A percentile compares a stretch with the other conserved stretches of the same genome.
These are phyloP conservation scores for Macrolepiota fuliginosa DNA, from an alignment of 768 basidiomycete genomes.

Conservation along the genomic window DNA sequence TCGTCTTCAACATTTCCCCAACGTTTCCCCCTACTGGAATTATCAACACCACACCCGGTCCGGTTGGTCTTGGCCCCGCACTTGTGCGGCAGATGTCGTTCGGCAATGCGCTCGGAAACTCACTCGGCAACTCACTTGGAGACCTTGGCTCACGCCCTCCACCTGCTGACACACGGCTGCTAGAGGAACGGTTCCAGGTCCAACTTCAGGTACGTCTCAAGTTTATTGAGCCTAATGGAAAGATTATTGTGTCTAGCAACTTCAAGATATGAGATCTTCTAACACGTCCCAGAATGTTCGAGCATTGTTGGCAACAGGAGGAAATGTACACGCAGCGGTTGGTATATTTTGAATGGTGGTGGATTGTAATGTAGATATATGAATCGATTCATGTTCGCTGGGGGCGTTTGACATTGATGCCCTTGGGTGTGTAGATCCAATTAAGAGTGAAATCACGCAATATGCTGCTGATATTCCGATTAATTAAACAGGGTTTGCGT, in stretches of 20 bases:
- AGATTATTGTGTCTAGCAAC: slow-evolving; percentile 51
- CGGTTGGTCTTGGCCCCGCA: slow-evolving; percentile 35
- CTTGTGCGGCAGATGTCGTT: slow-evolving; percentile 43
- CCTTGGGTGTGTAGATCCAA: no score
- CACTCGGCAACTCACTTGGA: slow-evolving; percentile 22
- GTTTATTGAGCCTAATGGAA: neutral
- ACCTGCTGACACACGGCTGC: slow-evolving; percentile 68
- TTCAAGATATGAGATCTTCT: slow-evolving; percentile 93
- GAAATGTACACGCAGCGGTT: slow-evolving; percentile 88
- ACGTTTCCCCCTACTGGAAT: slow-evolving; percentile 15
- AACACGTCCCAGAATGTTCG: slow-evolving; percentile 89
- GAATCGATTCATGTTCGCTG: neutral
- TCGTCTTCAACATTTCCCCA: slow-evolving; percentile 21
- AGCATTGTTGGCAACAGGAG: slow-evolving; percentile 88
- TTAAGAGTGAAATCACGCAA: no score
- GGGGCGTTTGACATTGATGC: slow-evolving; percentile 25
- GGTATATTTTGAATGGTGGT: slow-evolving; percentile 84
- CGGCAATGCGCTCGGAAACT: slow-evolving; percentile 20
- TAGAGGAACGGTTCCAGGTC: slow-evolving; percentile 91
- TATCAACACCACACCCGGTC: slow-evolving; percentile 14
- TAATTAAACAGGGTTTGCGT: no score
- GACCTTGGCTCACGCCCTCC: slow-evolving; percentile 33
- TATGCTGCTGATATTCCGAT: no score
- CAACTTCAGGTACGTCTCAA: slow-evolving; percentile 63
- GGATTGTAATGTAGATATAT: slow-evolving; percentile 42